Evolutionary conservation across 2,329 filamentous ascomycete species (phyloP), one percentile per base, ranked within the genome.

Genomic region (Xylaria arbuscula): DNA sequence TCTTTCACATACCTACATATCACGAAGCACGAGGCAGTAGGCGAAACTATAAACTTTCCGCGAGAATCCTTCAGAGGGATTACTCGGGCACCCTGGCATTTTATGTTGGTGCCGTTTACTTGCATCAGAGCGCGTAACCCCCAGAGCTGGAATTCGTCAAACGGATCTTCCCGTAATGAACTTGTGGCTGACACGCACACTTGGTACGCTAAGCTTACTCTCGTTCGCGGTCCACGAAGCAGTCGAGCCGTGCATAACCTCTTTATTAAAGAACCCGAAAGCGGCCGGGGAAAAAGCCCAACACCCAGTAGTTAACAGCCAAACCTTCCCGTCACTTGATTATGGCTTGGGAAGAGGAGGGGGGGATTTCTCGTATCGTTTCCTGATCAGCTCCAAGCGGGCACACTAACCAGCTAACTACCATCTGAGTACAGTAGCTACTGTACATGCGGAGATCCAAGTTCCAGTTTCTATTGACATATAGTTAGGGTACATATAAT

Each of bases 161-260:
- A 67, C 69, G 69, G 69, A 64, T 69, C 69, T 69, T 65, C 67
- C 67, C 69, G 69, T 59, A 42, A 64, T 55, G 59, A 57, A 60
- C 47, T 69, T 51, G 51, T 62, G 57, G 50, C 64, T 69, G 55
- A 69, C 69, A 58, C n/a, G 15, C 36, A 32, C 38, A 57, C 22
- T 11, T 32, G 40, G 50, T 38, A 34, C 38, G 54, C 66, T 61
- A 66, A 66, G 66, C 68, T 64, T 66, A 64, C 60, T 66, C 40
- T 36, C 56, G 24, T 51, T 60, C 45, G 15, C n/a, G 67, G 62
- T 67, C 63, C 32, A 69, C 67, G 60, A 70, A 48, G 58, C 58
- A 68, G 65, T 62, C 56, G 59, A 63, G 54, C 62, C 57, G 65
- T 63, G 65, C 65, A 68, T 70, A 55, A 19, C n/a, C 24, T 55